phyloP scores from a whole-genome alignment of 1,284 basidiomycete genomes.

The Cystobasidiaceae sp. region DNA sequence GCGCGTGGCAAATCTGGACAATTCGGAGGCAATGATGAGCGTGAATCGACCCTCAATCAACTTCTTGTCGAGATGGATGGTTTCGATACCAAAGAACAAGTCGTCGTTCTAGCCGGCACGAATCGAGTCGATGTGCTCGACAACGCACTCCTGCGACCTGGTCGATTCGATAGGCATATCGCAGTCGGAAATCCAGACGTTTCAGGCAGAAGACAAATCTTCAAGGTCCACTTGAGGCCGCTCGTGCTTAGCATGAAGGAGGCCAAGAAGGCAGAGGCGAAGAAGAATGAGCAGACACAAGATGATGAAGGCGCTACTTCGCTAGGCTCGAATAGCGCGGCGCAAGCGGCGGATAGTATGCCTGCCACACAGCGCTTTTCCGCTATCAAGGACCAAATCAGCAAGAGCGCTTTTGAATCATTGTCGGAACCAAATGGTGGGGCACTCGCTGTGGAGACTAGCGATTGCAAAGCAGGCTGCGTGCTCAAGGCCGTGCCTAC shows the following conservation, averaged over 20 bases:
- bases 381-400: not conserved
- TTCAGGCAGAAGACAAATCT: constrained; percentile 87
- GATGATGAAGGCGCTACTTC: constrained; percentile 18
- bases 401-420: not conserved
- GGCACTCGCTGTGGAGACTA: not conserved
- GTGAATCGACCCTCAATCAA: constrained; percentile 96
- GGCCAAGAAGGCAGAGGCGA: constrained; percentile 3
- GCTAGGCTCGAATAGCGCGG: constrained; percentile 16
- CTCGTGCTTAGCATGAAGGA: constrained; percentile 52
- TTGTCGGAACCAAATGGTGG: not conserved
- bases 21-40: constrained; percentile 87
- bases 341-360: constrained; percentile 20
- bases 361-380: not conserved
- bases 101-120: constrained; percentile 94
- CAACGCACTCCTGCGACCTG: constrained; percentile 88
- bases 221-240: constrained; percentile 84
- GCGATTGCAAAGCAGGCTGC: constrained; percentile 3
- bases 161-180: constrained; percentile 96
- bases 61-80: constrained; percentile 99
- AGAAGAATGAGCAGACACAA: not conserved
- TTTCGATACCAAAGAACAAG: constrained; percentile 90
- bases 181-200: constrained; percentile 94
- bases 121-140: constrained; percentile 96
- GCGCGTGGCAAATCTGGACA: constrained; percentile 79
- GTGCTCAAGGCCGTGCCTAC: constrained; percentile 9